Conservation (phyloP, 345 rosid genomes). For the Hypericum androsaemum region DNA sequence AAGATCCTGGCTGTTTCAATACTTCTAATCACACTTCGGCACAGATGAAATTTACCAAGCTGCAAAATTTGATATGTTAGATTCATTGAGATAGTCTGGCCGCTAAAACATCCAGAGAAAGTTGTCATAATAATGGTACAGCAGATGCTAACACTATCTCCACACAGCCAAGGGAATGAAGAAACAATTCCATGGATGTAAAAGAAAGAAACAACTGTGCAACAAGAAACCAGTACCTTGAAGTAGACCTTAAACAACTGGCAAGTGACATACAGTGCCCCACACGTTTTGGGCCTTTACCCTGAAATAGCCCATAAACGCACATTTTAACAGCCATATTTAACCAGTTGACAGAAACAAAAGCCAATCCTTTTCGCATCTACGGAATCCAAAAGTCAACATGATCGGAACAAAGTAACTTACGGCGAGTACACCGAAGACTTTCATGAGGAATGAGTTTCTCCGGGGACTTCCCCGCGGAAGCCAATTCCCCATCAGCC, state of each 20-base stretch:
- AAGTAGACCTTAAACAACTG: constrained; percentile 91
- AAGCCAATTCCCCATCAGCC: constrained; percentile 83
- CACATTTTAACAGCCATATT: background rate
- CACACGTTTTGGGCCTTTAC: constrained; percentile 88
- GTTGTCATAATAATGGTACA: too few species aligned
- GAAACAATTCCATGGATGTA: background rate
- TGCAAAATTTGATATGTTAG: constrained; percentile 24
- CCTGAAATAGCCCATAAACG: constrained; percentile 29
- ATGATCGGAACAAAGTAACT: constrained; percentile 15
- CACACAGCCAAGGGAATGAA: too few species aligned
- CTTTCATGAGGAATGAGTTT: constrained; percentile 92
- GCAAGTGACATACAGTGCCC: constrained; percentile 89
- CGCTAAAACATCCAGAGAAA: too few species aligned
- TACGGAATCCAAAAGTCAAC: background rate
- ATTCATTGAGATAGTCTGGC: background rate
- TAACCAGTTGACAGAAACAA: too few species aligned
- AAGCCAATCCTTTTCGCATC: too few species aligned
- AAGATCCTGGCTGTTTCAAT: constrained; percentile 93
- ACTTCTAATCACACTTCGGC: constrained; percentile 96
- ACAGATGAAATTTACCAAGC: constrained; percentile 97
- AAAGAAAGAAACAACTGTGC: background rate
- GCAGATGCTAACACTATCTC: background rate
- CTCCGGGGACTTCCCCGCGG: constrained; percentile 80
- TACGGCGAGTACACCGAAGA: constrained; percentile 95
- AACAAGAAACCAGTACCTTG: constrained; percentile 40